A percentile compares a stretch with the other conserved stretches of the same genome.
These are phyloP conservation scores for Protea cynaroides DNA, from an alignment of 164 flowering plant species.

Conservation along the genomic window DNA sequence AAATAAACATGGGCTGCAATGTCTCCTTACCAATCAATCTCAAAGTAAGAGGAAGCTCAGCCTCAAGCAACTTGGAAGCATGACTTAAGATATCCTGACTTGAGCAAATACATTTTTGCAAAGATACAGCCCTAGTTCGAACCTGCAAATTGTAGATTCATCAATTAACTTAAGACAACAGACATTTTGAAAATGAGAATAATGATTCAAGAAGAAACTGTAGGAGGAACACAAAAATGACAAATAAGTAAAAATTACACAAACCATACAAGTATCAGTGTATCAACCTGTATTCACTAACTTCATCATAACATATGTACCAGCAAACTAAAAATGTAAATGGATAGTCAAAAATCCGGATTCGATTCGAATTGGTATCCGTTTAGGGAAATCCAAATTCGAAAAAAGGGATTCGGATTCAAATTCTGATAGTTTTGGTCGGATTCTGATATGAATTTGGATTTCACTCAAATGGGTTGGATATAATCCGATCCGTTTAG, in stretches of 20 bases:
- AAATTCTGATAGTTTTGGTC: too few species aligned
- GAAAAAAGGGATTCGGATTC: too few species aligned
- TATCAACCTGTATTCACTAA: too few species aligned
- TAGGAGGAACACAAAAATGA: constrained; percentile 1
- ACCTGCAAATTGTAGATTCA: constrained; percentile 42
- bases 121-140: constrained; percentile 75
- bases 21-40: constrained; percentile 71
- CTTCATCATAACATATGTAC: too few species aligned
- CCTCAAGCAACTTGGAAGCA: constrained; percentile 82
- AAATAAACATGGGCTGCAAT: neutral
- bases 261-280: too few species aligned
- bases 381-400: too few species aligned
- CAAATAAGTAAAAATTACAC: neutral
- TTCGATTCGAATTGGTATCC: too few species aligned
- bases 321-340: too few species aligned
- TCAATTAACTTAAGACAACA: constrained; percentile 1
- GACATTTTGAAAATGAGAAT: neutral
- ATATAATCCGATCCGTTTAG: too few species aligned
- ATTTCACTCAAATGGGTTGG: too few species aligned
- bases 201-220: neutral
- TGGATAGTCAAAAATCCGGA: neutral
- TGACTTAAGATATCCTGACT: constrained; percentile 69
- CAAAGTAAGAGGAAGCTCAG: constrained; percentile 83
- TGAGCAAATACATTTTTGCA: constrained; percentile 59
- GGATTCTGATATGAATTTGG: too few species aligned